Evolutionary conservation across 495 filamentous ascomycete genomes (phyloP).

Genomic region (Penicillium steckii): DNA sequence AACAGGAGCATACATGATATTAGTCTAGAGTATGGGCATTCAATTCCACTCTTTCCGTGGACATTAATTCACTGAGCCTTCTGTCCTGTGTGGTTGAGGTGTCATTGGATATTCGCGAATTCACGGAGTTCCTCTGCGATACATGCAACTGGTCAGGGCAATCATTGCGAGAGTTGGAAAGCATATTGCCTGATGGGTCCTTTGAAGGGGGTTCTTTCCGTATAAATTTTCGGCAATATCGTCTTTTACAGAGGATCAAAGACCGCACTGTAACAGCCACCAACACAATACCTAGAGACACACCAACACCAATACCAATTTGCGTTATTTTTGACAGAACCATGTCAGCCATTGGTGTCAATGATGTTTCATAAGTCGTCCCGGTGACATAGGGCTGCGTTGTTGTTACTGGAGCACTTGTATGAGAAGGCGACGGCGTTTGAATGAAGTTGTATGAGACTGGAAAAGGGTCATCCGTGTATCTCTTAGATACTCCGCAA

Average conservation of each 20-base stretch:
- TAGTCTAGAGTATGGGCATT: too few species aligned
- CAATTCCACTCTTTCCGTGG: not conserved
- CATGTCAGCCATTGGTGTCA: not conserved
- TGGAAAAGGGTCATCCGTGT: not conserved
- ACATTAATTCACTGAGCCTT: not conserved
- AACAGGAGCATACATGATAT: too few species aligned
- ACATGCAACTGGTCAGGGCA: not conserved
- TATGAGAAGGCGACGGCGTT: not conserved
- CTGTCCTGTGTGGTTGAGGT: not conserved
- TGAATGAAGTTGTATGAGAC: not conserved
- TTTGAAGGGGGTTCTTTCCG: not conserved
- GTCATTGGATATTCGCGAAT: not conserved
- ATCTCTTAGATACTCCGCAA: not conserved
- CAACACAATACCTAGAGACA: not conserved
- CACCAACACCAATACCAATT: not conserved
- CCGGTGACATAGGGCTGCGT: too few species aligned
- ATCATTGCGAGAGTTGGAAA: too few species aligned
- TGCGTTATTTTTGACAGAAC: not conserved
- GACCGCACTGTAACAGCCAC: not conserved
- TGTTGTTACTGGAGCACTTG: not conserved
- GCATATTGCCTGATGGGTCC: too few species aligned
- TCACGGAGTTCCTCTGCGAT: not conserved
- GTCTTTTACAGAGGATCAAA: not conserved
- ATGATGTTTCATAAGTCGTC: too few species aligned
- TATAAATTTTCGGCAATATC: not conserved